Base-by-base conservation (phyloP, 2,329 filamentous ascomycete genomes). In the Periconia macrospinosa region DNA sequence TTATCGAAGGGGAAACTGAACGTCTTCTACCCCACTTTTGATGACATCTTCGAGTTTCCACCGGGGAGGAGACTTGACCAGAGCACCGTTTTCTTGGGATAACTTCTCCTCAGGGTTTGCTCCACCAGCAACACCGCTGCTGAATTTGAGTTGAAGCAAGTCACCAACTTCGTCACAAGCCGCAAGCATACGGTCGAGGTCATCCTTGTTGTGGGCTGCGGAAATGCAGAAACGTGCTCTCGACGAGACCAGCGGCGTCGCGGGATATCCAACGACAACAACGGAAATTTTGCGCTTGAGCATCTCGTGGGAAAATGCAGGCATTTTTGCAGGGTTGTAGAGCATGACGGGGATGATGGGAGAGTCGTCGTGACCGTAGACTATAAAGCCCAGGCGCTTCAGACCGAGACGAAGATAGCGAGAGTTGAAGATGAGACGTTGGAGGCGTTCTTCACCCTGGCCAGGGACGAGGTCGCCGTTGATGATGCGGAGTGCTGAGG, bases 291-390 rank as follows among this genome's bases (percentile, higher is more conserved):
- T 97, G 70, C 94, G 91, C 78, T 90, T 91, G 56, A 97, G 85
- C 94, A 99, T 97, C 75, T 97, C 94, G 72, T 96, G 94, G 47
- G 92, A 97, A 76, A 99, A 99, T 54, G 94, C 93, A 5, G 93
- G 90, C 82, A 99, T 97, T 79, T 99, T 99, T 67, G 91, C 94
- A n/a, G 94, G 94, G 77, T 97, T 91, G 82, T 97, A 99, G 27
- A 99, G 86, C 69, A 96, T 84, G 62, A 99, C 76, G 50, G 94
- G 94, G 64, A 99, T 92, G 65, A 99, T 97, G 52, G 94, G 94
- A 6, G 92, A 97, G 77, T 99, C 94, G 70, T 99, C 94, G 73
- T 97, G 92, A 57, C 94, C 94, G 71, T 95, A 97, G 50, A 97
- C 89, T 70, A 99, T 99, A 78, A 92, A 93, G 47, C 94, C 94